Evolutionary conservation across 768 basidiomycete genomes (phyloP).

Genomic region (button mushroom (Agaricus bisporus)): DNA sequence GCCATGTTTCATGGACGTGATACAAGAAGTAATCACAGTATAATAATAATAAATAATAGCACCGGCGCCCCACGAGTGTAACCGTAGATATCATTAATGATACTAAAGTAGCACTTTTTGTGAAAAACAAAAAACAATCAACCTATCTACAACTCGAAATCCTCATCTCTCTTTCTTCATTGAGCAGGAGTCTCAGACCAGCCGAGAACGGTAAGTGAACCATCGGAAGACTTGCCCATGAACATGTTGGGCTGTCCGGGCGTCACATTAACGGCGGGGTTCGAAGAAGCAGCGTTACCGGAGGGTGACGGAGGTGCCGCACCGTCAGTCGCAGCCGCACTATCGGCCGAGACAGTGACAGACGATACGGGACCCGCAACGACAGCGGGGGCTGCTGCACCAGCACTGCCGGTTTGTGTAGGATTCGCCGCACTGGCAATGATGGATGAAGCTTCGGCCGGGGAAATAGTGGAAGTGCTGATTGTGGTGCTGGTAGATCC

Average conservation of each 20-base stretch:
- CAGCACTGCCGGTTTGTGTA: slow-evolving; percentile 17
- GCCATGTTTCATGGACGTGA: no score
- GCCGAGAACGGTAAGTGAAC: slow-evolving; percentile 40
- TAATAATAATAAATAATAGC: no score
- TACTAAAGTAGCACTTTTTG: not conserved
- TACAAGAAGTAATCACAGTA: no score
- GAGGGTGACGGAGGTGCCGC: slow-evolving; percentile 17
- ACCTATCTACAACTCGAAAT: not conserved
- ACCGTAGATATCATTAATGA: slow-evolving; percentile 1
- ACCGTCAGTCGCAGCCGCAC: slow-evolving; percentile 18
- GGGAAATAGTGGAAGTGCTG: slow-evolving; percentile 22
- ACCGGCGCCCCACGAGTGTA: not conserved
- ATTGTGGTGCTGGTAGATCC: slow-evolving; percentile 18
- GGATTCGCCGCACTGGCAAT: slow-evolving; percentile 20
- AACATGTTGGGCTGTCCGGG: slow-evolving; percentile 31
- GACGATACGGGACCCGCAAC: slow-evolving; percentile 18
- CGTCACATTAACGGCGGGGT: slow-evolving; percentile 14
- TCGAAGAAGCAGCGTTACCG: slow-evolving; percentile 16
- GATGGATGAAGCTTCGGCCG: slow-evolving; percentile 31
- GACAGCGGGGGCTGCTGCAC: slow-evolving; percentile 17
- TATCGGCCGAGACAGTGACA: slow-evolving; percentile 24
- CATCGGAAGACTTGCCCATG: slow-evolving; percentile 36
- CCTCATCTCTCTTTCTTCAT: not conserved
- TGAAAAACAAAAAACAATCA: not conserved
- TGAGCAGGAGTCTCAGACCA: slow-evolving; percentile 21